A percentile compares a stretch with the other conserved stretches of the same genome.
These are phyloP conservation scores for Leccinum ochraceum DNA, from an alignment of 768 basidiomycete species.

Conservation along the genomic window DNA sequence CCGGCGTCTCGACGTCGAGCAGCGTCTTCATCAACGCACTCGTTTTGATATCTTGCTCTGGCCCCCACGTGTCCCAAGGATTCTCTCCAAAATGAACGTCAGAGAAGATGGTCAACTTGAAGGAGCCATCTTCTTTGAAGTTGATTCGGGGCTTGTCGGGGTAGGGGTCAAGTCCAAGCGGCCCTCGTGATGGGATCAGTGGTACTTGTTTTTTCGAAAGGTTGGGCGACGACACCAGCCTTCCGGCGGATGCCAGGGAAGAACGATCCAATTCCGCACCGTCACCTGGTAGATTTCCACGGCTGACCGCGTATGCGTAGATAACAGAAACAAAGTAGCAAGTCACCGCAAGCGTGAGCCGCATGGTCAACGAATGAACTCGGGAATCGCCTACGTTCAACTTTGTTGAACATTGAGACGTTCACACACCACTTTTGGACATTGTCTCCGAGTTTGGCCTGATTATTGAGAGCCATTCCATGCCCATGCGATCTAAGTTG, in stretches of 20 bases:
- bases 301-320: slow-evolving; percentile 19
- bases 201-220: slow-evolving; percentile 1
- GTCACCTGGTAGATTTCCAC: not conserved
- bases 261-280: not conserved
- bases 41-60: slow-evolving; percentile 66
- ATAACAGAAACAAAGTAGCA: slow-evolving; percentile 7
- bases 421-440: not conserved
- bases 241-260: not conserved
- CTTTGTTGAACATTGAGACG: not conserved
- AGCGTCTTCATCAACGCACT: slow-evolving; percentile 56
- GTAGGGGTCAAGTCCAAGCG: slow-evolving; percentile 39
- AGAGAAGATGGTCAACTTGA: slow-evolving; percentile 74
- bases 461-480: not conserved
- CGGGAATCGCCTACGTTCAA: too few relatives aligned
- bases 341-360: not conserved
- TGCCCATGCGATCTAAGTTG: too few relatives aligned
- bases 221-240: not conserved
- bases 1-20: slow-evolving; percentile 58
- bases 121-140: slow-evolving; percentile 59
- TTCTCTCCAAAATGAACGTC: slow-evolving; percentile 80
- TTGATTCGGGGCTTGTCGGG: slow-evolving; percentile 49
- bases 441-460: too few relatives aligned
- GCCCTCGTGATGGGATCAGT: not conserved
- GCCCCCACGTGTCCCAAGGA: slow-evolving; percentile 69
- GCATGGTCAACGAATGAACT: slow-evolving; percentile 3